Percentiles rank a stretch among this genome's conserved stretches.
Evolutionary conservation across 176 grass and related monocot species (phyloP).

Genomic region (Hordeum vulgare): DNA sequence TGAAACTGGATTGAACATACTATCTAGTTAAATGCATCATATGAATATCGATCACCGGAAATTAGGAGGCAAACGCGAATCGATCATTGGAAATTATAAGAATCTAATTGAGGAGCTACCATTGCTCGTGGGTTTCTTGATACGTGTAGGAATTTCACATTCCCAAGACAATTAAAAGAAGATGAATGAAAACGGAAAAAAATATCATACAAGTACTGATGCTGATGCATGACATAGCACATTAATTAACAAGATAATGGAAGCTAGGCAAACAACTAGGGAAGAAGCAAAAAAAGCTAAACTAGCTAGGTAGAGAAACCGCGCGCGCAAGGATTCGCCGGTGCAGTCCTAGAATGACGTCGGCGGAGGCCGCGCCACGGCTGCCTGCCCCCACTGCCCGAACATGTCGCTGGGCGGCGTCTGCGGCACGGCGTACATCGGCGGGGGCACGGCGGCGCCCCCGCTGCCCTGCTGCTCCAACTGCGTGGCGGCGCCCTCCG

Average conservation of each 20-base stretch:
- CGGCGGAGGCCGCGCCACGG: slow-evolving; percentile 37
- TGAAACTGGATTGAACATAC: neutral
- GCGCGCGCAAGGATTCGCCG: neutral
- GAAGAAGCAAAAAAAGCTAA: slow-evolving; percentile 13
- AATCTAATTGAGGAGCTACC: neutral
- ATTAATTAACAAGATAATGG: slow-evolving; percentile 35
- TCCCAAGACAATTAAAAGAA: neutral
- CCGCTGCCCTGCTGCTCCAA: slow-evolving; percentile 33
- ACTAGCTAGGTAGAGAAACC: slow-evolving; percentile 12
- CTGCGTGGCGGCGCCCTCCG: slow-evolving; percentile 32
- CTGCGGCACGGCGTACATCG: slow-evolving; percentile 45
- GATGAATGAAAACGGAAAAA: neutral
- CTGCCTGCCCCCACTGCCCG: slow-evolving; percentile 59
- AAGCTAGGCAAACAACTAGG: slow-evolving; percentile 21
- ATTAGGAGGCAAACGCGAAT: neutral
- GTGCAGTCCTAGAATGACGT: slow-evolving; percentile 32
- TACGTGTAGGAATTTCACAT: slow-evolving; percentile 18
- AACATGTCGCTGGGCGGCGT: slow-evolving; percentile 60
- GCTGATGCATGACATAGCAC: slow-evolving; percentile 21
- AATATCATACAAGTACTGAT: slow-evolving; percentile 14
- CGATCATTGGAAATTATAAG: neutral
- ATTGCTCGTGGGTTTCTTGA: neutral
- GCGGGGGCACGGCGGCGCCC: slow-evolving; percentile 21
- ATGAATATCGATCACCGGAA: neutral
- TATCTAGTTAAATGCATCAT: neutral